Evolutionary conservation across 495 filamentous ascomycete genomes (phyloP), one percentile per base, ranked within the genome.

Genomic region (Neurospora intermedia): DNA sequence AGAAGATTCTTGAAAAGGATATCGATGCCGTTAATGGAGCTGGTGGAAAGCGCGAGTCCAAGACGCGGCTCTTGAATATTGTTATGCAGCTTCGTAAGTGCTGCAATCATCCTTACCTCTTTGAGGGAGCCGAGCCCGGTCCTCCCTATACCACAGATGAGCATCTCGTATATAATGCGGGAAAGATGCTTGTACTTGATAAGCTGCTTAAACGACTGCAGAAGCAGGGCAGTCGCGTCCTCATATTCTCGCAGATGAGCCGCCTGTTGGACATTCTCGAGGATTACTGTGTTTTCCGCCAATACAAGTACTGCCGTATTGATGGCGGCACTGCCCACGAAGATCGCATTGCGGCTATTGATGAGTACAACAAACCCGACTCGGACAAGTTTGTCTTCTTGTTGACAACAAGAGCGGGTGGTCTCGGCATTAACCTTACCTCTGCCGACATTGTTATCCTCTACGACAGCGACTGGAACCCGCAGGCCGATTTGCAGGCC

Each of bases 171-270:
- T 90, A 88, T 83, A 98, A 98, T 78, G 89, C 96, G 3, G 96
- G 94, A 9, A 99, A 99, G 84, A 98, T 98, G 96, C 88, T 94
- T 23, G 94, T 99, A 81, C 88, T 99, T 5, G 96, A 99, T 84
- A 97, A 93, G 83, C 89, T 99, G 41, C 83, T 99, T 40, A 89
- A 87, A 77, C 88, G 93, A 39, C 88, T 99, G 87, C 88, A 94
- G 82, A 87, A 86, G 15, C 89, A 96, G 79, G 95, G 93, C 16
- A 97, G 94, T 76, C 89, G 96, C 70, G 94, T 98, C 20, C 87
- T 99, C 62, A 99, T 99, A 77, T 99, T 99, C 85, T 98, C 96
- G 0, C 96, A 99, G 77, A 99, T 99, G 96, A 97, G 94, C 75
- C 92, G 96, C 88, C 88, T 98, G 40, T 85, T 99, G 35, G 96